These are phyloP conservation scores for Fusarium continuum DNA, from an alignment of 2,329 filamentous ascomycete genomes.

Conservation along the genomic window DNA sequence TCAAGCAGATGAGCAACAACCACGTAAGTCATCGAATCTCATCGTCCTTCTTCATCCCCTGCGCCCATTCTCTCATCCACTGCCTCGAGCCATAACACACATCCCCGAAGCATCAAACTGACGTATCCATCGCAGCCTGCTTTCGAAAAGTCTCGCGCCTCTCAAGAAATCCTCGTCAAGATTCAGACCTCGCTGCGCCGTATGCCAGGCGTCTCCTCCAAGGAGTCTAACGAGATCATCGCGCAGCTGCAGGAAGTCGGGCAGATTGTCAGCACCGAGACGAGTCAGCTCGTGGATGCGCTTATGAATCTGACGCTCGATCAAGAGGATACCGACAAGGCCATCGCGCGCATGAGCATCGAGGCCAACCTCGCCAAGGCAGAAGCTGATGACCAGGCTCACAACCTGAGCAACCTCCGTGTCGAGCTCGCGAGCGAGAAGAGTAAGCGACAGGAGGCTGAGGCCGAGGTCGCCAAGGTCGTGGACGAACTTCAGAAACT, in stretches of 20 bases:
- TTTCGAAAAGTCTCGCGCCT: constrained; percentile 46
- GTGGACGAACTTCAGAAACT: constrained; percentile 43
- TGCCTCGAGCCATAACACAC: neutral
- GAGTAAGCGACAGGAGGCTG: constrained; percentile 44
- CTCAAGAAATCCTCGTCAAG: constrained; percentile 51
- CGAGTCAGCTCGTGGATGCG: constrained; percentile 51
- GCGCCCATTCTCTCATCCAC: neutral
- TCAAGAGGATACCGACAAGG: constrained; percentile 51
- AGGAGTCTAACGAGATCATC: constrained; percentile 49
- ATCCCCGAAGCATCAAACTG: neutral
- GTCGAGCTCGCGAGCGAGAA: constrained; percentile 47
- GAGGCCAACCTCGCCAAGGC: constrained; percentile 51
- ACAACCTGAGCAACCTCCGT: constrained; percentile 46
- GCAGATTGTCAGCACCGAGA: constrained; percentile 51
- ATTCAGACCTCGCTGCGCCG: constrained; percentile 52
- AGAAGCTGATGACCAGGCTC: constrained; percentile 46
- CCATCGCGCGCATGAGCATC: constrained; percentile 51
- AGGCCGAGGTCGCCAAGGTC: constrained; percentile 43
- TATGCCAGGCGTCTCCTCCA: constrained; percentile 51
- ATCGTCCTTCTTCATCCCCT: neutral
- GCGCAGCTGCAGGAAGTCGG: constrained; percentile 50
- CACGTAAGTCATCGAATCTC: constrained; percentile 46
- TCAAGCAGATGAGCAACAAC: constrained; percentile 52
- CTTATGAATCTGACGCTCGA: constrained; percentile 51
- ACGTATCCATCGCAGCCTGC: constrained; percentile 43